Evolutionary conservation across 768 basidiomycete genomes (phyloP), one percentile per base, ranked within the genome.

Genomic region (Coprinopsis strossmayeri): DNA sequence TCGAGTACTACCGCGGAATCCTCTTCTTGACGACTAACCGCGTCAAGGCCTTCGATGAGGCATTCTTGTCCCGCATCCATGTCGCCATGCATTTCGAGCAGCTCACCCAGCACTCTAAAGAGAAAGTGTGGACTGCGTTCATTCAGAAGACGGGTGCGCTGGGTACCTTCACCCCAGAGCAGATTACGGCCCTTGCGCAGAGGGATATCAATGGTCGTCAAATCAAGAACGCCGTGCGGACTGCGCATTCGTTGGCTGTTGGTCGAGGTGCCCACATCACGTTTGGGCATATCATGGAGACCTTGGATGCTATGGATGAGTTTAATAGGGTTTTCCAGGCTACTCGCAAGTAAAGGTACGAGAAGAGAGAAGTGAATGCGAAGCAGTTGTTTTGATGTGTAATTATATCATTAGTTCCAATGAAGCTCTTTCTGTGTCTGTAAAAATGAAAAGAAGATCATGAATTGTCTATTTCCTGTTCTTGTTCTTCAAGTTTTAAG

Each of bases 151-250:
- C 71, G 42, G 66, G 64, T 24, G 67, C 67, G 21, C 23, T 15
- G 4, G 50, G 50, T 26, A 56, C 52, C 1, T 58, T 82, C 26
- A 65, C 69, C 1, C 54, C 57, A 1, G 71, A 68, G 21, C 64
- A 82, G 50, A 67, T 81, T 34, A 61, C 57, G 25, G 61, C 66
- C 37, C 65, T 84, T 5, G 75, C 77, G 2, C 66, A 63, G 59
- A 68, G 74, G 53, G 68, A 74, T 35, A 68, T 84, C 50, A 84
- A 84, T 56, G 82, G 82, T 9, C 57, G 81, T 35, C 79, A 82
- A 64, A 83, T 84, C 58, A 86, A 82, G 74, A 84, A 86, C 53
- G 79, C 78, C 4, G 78, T 77, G 20, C 68, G 78, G 52, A 84
- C 81, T 1, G 82, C 82, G n/a, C 73, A 75, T 47, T 77, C 78